Base-by-base conservation (phyloP, 1,284 basidiomycete species). In the Ganoderma resinaceum region DNA sequence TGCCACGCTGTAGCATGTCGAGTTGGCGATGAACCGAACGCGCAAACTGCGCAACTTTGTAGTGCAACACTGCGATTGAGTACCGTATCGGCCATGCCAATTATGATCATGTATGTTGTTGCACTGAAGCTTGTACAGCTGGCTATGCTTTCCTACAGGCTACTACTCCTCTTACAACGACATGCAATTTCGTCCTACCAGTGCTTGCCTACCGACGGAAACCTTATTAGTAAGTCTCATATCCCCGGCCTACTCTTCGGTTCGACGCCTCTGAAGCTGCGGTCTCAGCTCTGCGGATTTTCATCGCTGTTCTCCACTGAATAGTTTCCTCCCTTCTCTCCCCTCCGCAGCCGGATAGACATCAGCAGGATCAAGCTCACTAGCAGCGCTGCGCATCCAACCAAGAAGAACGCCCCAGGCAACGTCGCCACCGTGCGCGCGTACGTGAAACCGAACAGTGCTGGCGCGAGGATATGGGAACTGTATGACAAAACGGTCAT, bases 391-490 rank as follows among this genome's bases (percentile, higher is more conserved):
- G 66, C 76, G 61, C 82, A 77, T 18, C 83, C 81, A n/a, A 86
- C 78, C 61, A 84, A 78, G 74, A 88, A 88, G 40, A 91, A 87
- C 26, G 83, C 81, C n/a, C 82, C 81, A 0, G 88, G 88, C 71
- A 85, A 84, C 1, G 78, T 82, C 3, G 80, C 85, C 31, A 91
- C 88, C 3, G 88, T 91, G 67, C 82, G 84, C 76, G 86, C 81
- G 73, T 87, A 91, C 11, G 88, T 80, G 18, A 86, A 62, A 1
- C 88, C 87, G 70, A 88, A 91, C 31, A 90, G 29, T 12, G 86
- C 77, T 0, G 90, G 89, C 0, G 89, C 88, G 9, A 90, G 38
- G 40, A 87, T 84, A 70, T 85, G 83, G n/a, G 81, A 80, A 68
- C 86, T 85, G 64, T 23, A 14, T 23, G 42, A 63, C 55, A 55